Evolutionary conservation across 768 basidiomycete genomes (phyloP), one percentile per base, ranked within the genome.

Genomic region (Lyophyllum semitale): DNA sequence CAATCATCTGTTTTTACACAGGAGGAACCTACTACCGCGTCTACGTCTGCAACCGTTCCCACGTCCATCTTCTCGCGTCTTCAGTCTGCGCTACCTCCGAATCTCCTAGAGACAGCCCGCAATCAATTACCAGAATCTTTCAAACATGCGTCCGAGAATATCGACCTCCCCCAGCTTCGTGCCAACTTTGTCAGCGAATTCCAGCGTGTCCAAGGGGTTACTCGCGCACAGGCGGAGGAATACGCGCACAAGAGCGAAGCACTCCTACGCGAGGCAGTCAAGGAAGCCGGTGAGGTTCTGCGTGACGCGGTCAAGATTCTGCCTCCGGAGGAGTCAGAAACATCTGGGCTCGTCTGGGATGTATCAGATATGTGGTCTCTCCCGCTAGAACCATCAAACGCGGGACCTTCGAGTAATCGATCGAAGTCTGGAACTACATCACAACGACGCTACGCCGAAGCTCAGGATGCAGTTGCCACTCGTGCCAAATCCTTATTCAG

Each of bases 271-370:
- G 88, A 87, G 54, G 89, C 85, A 2, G 80, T 91, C 63, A 88
- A 84, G 63, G 91, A 92, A 63, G 89, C 91, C 7, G 82, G 90
- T 53, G 93, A 90, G 59, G 87, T 88, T 15, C 74, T 95, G 9
- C 85, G 81, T 49, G 95, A 98, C 47, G 93, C 92, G 11, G 93
- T 98, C 63, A 95, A 95, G 69, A 89, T 97, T 48, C 78, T 98
- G 13, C 95, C 95, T 0, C 95, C 95, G 1, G 87, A 89, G 33
- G 80, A 80, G 41, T 55, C 42, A 26, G 55, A 66, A 22, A 61
- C 58, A 27, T 66, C 71, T 2, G 82, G 80, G 3, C 65, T 87
- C 25, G 60, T 83, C 40, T 95, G 93, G 93, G 94, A 95, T 67
- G 94, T 93, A 1, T 73, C 85, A 29, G 93, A 95, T 69, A 81